A percentile compares a stretch with the other conserved stretches of the same genome.
phyloP scores from a whole-genome alignment of 768 basidiomycete genomes.

The Gymnopilus junonius region DNA sequence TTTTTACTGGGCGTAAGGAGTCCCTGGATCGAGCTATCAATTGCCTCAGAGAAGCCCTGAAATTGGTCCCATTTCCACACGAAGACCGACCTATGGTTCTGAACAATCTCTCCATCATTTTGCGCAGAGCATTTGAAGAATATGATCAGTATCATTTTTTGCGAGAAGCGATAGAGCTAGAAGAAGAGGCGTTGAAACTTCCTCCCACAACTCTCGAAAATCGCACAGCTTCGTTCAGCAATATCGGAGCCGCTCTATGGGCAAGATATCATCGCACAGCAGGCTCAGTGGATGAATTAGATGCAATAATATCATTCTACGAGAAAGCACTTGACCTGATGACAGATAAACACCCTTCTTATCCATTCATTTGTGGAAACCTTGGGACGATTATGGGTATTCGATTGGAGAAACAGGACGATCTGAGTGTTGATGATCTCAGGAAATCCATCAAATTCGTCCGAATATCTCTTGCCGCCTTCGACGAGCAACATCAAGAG shows the following conservation, averaged over 20 bases:
- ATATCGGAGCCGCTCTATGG: slow-evolving; percentile 1
- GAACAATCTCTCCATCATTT: slow-evolving; percentile 7
- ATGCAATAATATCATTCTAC: background rate
- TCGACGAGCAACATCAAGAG: background rate
- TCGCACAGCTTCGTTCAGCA: background rate
- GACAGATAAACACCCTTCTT: background rate
- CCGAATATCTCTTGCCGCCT: background rate
- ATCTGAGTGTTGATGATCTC: background rate
- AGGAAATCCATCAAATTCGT: background rate
- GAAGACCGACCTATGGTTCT: background rate
- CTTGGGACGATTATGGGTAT: background rate
- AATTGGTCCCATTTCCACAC: background rate
- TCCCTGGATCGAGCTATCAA: background rate
- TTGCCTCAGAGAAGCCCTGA: background rate
- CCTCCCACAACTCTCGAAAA: background rate
- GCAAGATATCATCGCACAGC: background rate
- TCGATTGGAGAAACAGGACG: background rate
- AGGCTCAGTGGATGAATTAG: background rate
- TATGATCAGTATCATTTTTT: background rate
- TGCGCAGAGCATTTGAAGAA: background rate
- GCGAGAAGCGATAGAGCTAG: slow-evolving; percentile 1
- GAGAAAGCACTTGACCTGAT: background rate
- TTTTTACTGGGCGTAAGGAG: background rate
- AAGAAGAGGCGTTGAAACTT: background rate
- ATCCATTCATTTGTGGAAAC: background rate